A percentile compares a stretch with the other conserved stretches of the same genome.
These are phyloP conservation scores for Raddia distichophylla DNA, from an alignment of 176 grass and related monocot genomes.

Conservation along the genomic window DNA sequence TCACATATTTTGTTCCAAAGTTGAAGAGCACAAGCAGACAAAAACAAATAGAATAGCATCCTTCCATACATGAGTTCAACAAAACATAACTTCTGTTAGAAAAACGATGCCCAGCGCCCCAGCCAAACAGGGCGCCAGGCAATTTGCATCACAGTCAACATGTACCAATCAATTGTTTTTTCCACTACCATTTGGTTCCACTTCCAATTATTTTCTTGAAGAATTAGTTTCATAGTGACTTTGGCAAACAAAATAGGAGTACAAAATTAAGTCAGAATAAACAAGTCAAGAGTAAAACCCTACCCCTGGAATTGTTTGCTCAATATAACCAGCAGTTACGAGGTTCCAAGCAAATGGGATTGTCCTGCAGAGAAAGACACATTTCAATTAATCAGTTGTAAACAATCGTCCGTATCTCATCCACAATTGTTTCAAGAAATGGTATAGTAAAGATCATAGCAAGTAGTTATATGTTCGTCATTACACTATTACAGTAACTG, in stretches of 20 bases:
- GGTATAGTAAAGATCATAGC: neutral
- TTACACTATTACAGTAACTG: neutral
- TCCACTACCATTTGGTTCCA: neutral
- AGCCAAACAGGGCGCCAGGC: neutral
- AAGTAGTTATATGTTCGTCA: neutral
- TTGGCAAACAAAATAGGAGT: neutral
- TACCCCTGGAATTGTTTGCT: constrained; percentile 83
- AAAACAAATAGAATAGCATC: neutral
- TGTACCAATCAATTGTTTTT: neutral
- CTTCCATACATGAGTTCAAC: neutral
- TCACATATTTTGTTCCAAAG: neutral
- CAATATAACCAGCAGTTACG: constrained; percentile 80
- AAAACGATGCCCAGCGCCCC: neutral
- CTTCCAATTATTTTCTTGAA: neutral
- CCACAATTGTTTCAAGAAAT: neutral
- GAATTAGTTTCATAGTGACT: constrained; percentile 2
- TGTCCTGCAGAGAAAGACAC: constrained; percentile 53
- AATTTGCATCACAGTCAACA: neutral
- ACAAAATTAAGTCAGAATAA: neutral
- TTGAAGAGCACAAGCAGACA: neutral
- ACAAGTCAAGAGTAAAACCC: neutral
- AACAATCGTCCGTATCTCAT: neutral
- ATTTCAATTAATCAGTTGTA: constrained; percentile 4
- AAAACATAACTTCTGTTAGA: neutral
- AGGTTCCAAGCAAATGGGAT: constrained; percentile 94